A percentile compares a stretch with the other conserved stretches of the same genome.
These are phyloP conservation scores for Alternaria brassicae DNA, from an alignment of 2,329 filamentous ascomycete species.

Conservation along the genomic window DNA sequence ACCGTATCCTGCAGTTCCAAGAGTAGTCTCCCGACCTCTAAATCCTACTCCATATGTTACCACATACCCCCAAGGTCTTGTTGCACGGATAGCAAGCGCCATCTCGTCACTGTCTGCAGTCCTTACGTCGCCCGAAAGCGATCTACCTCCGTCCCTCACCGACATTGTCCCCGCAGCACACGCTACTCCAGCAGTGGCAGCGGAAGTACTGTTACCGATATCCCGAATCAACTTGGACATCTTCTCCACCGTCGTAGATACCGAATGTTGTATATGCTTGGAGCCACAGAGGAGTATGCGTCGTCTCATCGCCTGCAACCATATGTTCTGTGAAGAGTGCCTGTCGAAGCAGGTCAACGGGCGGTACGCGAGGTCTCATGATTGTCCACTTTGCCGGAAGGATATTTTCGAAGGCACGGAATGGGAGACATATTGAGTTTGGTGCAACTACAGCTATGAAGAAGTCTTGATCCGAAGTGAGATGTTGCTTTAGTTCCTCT, in stretches of 20 bases:
- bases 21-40: neutral
- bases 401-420: neutral
- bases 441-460: too few species aligned
- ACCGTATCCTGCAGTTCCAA: neutral
- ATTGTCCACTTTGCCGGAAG: conserved; percentile 7
- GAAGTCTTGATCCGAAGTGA: neutral
- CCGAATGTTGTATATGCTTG: conserved; percentile 7
- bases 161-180: neutral
- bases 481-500: neutral
- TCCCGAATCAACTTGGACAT: neutral
- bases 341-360: conserved; percentile 1
- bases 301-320: conserved; percentile 2
- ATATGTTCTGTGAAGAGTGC: conserved; percentile 7
- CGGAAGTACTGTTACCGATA: neutral
- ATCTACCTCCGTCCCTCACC: neutral
- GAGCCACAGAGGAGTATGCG: conserved; percentile 7
- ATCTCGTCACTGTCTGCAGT: neutral
- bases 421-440: neutral
- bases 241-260: conserved; percentile 2
- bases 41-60: neutral
- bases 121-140: neutral
- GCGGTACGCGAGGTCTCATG: neutral
- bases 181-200: neutral
- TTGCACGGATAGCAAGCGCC: neutral
- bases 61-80: neutral